phyloP scores from a whole-genome alignment of 352 stramenopile genomes.

The Plasmopara muralis region DNA sequence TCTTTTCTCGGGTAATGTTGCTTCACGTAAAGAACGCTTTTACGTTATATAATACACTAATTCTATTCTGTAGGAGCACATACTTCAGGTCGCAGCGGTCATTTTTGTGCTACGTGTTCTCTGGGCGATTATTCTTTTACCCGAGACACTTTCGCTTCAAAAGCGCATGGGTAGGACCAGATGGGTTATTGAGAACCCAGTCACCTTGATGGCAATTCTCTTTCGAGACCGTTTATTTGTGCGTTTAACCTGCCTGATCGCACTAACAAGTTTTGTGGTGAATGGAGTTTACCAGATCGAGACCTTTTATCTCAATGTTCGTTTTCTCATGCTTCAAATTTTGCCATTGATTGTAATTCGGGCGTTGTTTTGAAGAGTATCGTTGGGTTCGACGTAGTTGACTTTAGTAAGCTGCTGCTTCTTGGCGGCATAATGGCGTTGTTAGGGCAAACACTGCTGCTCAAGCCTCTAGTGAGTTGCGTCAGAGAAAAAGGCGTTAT shows the following conservation, averaged over 20 bases:
- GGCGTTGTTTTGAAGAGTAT: too few species aligned
- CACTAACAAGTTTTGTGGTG: slow-evolving; percentile 55
- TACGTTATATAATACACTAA: too few species aligned
- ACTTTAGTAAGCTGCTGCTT: slow-evolving; percentile 44
- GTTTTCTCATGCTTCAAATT: neutral
- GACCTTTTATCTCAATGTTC: slow-evolving; percentile 69
- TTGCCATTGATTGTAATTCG: too few species aligned
- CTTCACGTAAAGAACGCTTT: too few species aligned
- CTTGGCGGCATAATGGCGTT: slow-evolving; percentile 17
- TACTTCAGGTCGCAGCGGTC: slow-evolving; percentile 36
- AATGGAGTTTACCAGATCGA: slow-evolving; percentile 58
- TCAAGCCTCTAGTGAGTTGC: slow-evolving; percentile 55
- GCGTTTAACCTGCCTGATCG: slow-evolving; percentile 58
- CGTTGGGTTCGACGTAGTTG: slow-evolving; percentile 51
- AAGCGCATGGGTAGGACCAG: slow-evolving; percentile 15
- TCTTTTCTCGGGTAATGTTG: slow-evolving; percentile 41
- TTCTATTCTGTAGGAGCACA: slow-evolving; percentile 24
- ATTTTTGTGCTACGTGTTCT: slow-evolving; percentile 50
- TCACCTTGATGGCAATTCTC: slow-evolving; percentile 62
- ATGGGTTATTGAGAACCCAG: slow-evolving; percentile 45
- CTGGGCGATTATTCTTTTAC: slow-evolving; percentile 46
- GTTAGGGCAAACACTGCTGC: slow-evolving; percentile 21
- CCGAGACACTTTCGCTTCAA: slow-evolving; percentile 48
- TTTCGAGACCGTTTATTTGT: slow-evolving; percentile 58
- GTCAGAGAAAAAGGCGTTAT: slow-evolving; percentile 65